Conservation (phyloP, 257 asterid species). For the Coffea canephora region DNA sequence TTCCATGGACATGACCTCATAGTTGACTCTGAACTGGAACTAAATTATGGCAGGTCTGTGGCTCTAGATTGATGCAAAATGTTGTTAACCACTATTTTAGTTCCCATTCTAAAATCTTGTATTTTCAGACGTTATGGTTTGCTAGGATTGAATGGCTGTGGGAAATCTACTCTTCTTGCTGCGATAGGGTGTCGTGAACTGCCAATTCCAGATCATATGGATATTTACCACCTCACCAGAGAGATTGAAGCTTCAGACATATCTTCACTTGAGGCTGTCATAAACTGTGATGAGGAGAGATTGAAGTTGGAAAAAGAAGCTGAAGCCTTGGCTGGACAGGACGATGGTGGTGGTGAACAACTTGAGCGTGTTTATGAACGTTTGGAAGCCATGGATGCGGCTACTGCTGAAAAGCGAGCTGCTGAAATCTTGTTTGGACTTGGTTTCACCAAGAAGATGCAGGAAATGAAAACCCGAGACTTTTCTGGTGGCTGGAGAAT, state of each 20-base stretch:
- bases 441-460: slow-evolving; percentile 90
- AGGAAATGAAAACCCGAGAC: slow-evolving; percentile 84
- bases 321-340: slow-evolving; percentile 81
- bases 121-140: slow-evolving; percentile 83
- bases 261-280: slow-evolving; percentile 93
- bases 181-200: slow-evolving; percentile 88
- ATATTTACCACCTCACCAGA: slow-evolving; percentile 77
- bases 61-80: not conserved
- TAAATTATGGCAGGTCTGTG: slow-evolving; percentile 86
- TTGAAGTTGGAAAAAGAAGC: slow-evolving; percentile 77
- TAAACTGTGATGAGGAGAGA: slow-evolving; percentile 94
- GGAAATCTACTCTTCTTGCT: slow-evolving; percentile 96
- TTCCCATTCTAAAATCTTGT: slow-evolving; percentile 8
- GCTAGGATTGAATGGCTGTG: slow-evolving; percentile 98
- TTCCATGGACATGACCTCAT: slow-evolving; percentile 98
- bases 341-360: slow-evolving; percentile 97
- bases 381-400: slow-evolving; percentile 80
- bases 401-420: slow-evolving; percentile 98
- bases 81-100: not conserved
- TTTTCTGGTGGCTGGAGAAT: slow-evolving; percentile 99
- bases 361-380: slow-evolving; percentile 94
- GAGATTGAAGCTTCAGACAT: slow-evolving; percentile 98
- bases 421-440: slow-evolving; percentile 94
- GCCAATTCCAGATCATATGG: slow-evolving; percentile 98
- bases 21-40: slow-evolving; percentile 91